A percentile compares a stretch with the other conserved stretches of the same genome.
Conservation (phyloP, 1,139 yeast species). For the Lodderomyces orthopsilosis region DNA sequence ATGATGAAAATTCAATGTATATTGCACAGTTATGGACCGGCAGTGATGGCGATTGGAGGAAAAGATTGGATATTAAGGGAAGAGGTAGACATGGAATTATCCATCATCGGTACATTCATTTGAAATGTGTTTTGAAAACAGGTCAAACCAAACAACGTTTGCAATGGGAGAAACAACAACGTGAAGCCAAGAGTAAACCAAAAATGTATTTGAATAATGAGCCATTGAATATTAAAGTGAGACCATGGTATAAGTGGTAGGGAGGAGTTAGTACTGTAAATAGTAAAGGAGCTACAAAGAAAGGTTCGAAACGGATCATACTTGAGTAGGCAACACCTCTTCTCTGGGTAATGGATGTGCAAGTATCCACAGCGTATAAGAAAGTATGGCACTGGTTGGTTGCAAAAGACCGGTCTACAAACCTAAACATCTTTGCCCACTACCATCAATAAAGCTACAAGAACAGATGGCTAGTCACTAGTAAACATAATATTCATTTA, state of each 20-base stretch:
- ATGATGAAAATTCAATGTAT: slow-evolving; percentile 62
- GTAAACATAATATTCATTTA: not conserved
- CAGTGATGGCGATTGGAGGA: slow-evolving; percentile 73
- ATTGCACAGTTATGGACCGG: slow-evolving; percentile 90
- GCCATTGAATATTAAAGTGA: slow-evolving; percentile 45
- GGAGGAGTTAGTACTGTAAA: not conserved
- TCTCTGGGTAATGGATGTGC: too few species aligned
- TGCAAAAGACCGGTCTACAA: too few species aligned
- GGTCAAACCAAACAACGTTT: slow-evolving; percentile 59
- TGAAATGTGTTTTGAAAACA: slow-evolving; percentile 72
- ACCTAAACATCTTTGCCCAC: too few species aligned
- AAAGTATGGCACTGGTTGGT: too few species aligned
- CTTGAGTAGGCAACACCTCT: too few species aligned
- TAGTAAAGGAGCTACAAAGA: not conserved
- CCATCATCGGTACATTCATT: slow-evolving; percentile 74
- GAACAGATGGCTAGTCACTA: too few species aligned
- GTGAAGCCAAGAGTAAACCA: slow-evolving; percentile 43
- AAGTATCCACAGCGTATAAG: too few species aligned
- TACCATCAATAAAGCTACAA: too few species aligned
- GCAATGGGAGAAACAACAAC: slow-evolving; percentile 54
- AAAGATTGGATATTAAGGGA: slow-evolving; percentile 81
- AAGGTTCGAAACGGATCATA: too few species aligned
- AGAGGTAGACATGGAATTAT: slow-evolving; percentile 87
- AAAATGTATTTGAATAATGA: slow-evolving; percentile 43
- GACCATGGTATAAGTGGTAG: slow-evolving; percentile 45